These are phyloP conservation scores for Nepenthes mirabilis DNA, from an alignment of 148 eudicot species.

Conservation along the genomic window DNA sequence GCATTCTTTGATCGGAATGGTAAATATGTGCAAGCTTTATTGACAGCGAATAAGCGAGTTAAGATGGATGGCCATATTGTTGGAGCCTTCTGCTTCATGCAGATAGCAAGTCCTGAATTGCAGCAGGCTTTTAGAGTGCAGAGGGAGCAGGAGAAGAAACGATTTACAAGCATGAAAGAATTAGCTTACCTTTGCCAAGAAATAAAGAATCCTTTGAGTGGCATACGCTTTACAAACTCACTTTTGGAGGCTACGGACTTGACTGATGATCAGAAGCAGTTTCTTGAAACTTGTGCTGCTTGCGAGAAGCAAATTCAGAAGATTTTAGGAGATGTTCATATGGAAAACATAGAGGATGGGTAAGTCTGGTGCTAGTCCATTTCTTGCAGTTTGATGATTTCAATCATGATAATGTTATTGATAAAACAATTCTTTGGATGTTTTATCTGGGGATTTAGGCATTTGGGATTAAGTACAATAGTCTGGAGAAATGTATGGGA, in stretches of 20 bases:
- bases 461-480: no score
- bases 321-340: slow-evolving; percentile 59
- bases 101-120: slow-evolving; percentile 73
- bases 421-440: no score
- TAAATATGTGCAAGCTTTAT: slow-evolving; percentile 63
- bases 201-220: slow-evolving; percentile 70
- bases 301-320: slow-evolving; percentile 82
- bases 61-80: slow-evolving; percentile 52
- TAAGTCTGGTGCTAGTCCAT: slow-evolving; percentile 13
- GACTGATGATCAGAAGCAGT: slow-evolving; percentile 78
- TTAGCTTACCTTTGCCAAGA: slow-evolving; percentile 79
- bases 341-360: slow-evolving; percentile 70
- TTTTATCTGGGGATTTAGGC: no score
- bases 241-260: slow-evolving; percentile 57
- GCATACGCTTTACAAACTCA: slow-evolving; percentile 65
- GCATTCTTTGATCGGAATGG: slow-evolving; percentile 61
- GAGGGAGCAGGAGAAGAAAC: slow-evolving; percentile 52
- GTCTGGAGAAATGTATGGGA: no score
- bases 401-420: no score
- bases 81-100: slow-evolving; percentile 93
- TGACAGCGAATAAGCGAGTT: slow-evolving; percentile 80
- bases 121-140: slow-evolving; percentile 63
- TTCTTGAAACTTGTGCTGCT: slow-evolving; percentile 64
- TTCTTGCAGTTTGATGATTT: no score
- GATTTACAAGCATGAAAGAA: slow-evolving; percentile 63